Evolutionary conservation across 495 filamentous ascomycete species (phyloP).

Genomic region (Aspergillus biplanus): DNA sequence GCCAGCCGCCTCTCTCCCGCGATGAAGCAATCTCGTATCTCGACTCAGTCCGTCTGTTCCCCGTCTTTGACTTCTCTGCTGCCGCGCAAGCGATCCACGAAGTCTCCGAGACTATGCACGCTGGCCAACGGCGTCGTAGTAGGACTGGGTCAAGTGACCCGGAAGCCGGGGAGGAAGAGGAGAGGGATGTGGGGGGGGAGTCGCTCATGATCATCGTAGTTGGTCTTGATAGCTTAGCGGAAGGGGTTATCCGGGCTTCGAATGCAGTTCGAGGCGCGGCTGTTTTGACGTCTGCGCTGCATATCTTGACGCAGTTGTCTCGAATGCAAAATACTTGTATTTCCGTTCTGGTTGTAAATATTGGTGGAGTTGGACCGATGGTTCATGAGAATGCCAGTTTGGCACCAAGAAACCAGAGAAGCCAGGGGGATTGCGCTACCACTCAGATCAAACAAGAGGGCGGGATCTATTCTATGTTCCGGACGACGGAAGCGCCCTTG

Average conservation of each 20-base stretch:
- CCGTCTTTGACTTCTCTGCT: conserved; percentile 38
- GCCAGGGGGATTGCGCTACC: conserved; percentile 2
- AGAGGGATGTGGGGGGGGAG: too few species aligned
- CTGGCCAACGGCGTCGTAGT: conserved; percentile 14
- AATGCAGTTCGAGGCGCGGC: conserved; percentile 45
- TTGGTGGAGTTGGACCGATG: conserved; percentile 36
- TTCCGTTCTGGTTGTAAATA: conserved; percentile 46
- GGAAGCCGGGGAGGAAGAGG: conserved; percentile 5
- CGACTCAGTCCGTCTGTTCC: conserved; percentile 44
- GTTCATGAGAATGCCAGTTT: neutral
- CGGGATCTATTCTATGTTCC: conserved; percentile 42
- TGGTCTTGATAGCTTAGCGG: conserved; percentile 45
- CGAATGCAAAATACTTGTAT: conserved; percentile 33
- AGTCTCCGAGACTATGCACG: conserved; percentile 35
- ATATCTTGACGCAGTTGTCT: conserved; percentile 39
- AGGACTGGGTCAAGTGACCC: neutral
- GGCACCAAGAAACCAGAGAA: neutral
- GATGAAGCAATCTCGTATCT: conserved; percentile 40
- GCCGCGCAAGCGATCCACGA: conserved; percentile 41
- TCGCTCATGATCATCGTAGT: conserved; percentile 35
- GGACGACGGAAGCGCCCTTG: conserved; percentile 23
- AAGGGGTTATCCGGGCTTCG: conserved; percentile 44
- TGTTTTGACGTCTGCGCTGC: conserved; percentile 36
- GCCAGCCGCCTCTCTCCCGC: conserved; percentile 29
- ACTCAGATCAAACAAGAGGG: conserved; percentile 23